Conservation (phyloP, 306 rosid genomes). For the Sicyos baderoa region DNA sequence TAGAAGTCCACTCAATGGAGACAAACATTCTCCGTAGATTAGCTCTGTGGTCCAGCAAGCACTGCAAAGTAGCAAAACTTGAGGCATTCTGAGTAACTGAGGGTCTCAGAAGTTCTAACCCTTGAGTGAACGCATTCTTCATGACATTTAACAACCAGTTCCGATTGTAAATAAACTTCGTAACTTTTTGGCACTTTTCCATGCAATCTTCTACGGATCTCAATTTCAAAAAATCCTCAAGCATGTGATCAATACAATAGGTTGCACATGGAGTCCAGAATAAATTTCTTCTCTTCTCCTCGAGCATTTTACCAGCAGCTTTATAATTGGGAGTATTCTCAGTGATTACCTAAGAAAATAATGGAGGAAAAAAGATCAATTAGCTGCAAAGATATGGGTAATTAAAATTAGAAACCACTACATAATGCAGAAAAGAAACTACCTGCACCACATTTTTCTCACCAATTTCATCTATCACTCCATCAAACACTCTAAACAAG, state of each 20-base stretch:
- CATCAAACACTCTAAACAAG: slow-evolving; percentile 75
- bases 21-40: slow-evolving; percentile 64
- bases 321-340: slow-evolving; percentile 64
- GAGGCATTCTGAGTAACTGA: slow-evolving; percentile 57
- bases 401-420: slow-evolving; percentile 23
- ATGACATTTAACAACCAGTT: slow-evolving; percentile 74
- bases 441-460: slow-evolving; percentile 94
- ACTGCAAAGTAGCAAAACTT: slow-evolving; percentile 69
- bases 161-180: slow-evolving; percentile 72
- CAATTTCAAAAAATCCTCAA: slow-evolving; percentile 72
- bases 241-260: slow-evolving; percentile 63
- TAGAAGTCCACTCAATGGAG: slow-evolving; percentile 77
- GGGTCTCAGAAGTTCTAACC: slow-evolving; percentile 69
- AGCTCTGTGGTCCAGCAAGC: slow-evolving; percentile 66
- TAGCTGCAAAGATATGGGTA: slow-evolving; percentile 18
- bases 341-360: slow-evolving; percentile 54
- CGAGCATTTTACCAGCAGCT: slow-evolving; percentile 88
- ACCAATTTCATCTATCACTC: slow-evolving; percentile 78
- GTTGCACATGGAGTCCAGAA: slow-evolving; percentile 95
- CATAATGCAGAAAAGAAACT: slow-evolving; percentile 36
- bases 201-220: slow-evolving; percentile 77
- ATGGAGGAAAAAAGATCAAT: slow-evolving; percentile 20
- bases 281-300: slow-evolving; percentile 70
- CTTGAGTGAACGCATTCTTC: slow-evolving; percentile 70
- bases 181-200: slow-evolving; percentile 68